phyloP scores from a whole-genome alignment of 371 early-diverging fungal genomes.

The Haplosporangium sp. region DNA sequence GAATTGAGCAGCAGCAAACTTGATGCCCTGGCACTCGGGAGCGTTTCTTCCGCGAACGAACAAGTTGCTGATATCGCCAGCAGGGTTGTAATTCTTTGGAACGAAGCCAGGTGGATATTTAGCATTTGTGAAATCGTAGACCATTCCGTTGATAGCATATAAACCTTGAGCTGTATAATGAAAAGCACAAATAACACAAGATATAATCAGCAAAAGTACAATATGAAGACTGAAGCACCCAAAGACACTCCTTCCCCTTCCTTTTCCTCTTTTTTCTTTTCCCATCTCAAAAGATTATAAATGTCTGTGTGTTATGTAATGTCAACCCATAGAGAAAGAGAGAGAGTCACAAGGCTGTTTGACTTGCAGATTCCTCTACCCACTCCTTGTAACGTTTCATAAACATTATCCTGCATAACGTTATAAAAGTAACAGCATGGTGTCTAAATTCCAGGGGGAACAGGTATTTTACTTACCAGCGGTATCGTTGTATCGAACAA shows the following conservation, averaged over 20 bases:
- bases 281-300: too few relatives aligned
- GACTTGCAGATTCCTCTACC: constrained; percentile 30
- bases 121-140: constrained; percentile 27
- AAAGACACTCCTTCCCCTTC: too few relatives aligned
- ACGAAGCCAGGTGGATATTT: constrained; percentile 20
- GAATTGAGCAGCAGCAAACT: constrained; percentile 44
- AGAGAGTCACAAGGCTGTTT: too few relatives aligned
- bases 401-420: too few relatives aligned
- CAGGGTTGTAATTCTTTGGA: constrained; percentile 29
- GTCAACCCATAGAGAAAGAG: too few relatives aligned
- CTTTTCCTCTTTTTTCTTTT: too few relatives aligned
- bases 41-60: constrained; percentile 56
- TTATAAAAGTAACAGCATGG: too few relatives aligned
- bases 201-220: neutral
- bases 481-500: constrained; percentile 19
- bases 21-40: constrained; percentile 49
- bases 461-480: too few relatives aligned
- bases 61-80: constrained; percentile 44
- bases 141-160: constrained; percentile 37
- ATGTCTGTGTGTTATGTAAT: too few relatives aligned
- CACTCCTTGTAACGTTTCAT: too few relatives aligned
- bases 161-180: constrained; percentile 10
- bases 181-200: neutral
- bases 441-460: too few relatives aligned
- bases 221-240: too few relatives aligned